Evolutionary conservation across 2,329 filamentous ascomycete genomes (phyloP).

Genomic region (Botrytis hyacinthi): DNA sequence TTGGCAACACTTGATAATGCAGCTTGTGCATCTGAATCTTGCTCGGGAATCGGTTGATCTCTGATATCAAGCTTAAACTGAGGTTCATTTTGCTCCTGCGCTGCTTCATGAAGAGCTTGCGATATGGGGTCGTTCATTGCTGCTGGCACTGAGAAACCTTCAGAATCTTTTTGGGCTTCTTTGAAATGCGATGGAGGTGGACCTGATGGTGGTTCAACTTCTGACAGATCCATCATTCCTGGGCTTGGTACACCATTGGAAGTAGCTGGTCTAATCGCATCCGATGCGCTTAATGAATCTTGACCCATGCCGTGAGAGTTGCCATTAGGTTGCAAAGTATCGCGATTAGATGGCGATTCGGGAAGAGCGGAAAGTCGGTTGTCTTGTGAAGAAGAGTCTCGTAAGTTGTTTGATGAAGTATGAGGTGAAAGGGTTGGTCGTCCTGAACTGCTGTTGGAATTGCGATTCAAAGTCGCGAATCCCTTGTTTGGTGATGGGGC

Average conservation of each 20-base stretch:
- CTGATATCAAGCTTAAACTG: slow-evolving; percentile 78
- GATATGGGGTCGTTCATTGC: slow-evolving; percentile 65
- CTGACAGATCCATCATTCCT: slow-evolving; percentile 46
- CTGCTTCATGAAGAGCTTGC: slow-evolving; percentile 65
- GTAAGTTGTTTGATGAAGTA: slow-evolving; percentile 58
- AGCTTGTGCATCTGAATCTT: slow-evolving; percentile 71
- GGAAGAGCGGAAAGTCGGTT: slow-evolving; percentile 55
- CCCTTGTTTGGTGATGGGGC: slow-evolving; percentile 55
- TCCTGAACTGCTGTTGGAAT: slow-evolving; percentile 62
- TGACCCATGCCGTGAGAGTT: slow-evolving; percentile 28
- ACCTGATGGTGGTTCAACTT: slow-evolving; percentile 52
- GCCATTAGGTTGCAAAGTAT: slow-evolving; percentile 32
- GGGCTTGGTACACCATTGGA: slow-evolving; percentile 45
- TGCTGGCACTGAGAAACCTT: slow-evolving; percentile 74
- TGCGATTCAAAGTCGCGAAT: slow-evolving; percentile 56
- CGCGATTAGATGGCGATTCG: slow-evolving; percentile 50
- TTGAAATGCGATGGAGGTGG: slow-evolving; percentile 43
- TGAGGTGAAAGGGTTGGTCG: slow-evolving; percentile 49
- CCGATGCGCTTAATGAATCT: slow-evolving; percentile 34
- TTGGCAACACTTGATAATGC: slow-evolving; percentile 74
- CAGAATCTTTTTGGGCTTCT: slow-evolving; percentile 60
- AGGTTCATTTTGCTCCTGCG: slow-evolving; percentile 56
- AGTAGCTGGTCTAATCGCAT: slow-evolving; percentile 12
- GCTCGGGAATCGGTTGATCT: slow-evolving; percentile 74
- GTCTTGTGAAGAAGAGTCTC: slow-evolving; percentile 45